phyloP scores from a whole-genome alignment of 208 protist genomes.

The Leishmania tropica region DNA sequence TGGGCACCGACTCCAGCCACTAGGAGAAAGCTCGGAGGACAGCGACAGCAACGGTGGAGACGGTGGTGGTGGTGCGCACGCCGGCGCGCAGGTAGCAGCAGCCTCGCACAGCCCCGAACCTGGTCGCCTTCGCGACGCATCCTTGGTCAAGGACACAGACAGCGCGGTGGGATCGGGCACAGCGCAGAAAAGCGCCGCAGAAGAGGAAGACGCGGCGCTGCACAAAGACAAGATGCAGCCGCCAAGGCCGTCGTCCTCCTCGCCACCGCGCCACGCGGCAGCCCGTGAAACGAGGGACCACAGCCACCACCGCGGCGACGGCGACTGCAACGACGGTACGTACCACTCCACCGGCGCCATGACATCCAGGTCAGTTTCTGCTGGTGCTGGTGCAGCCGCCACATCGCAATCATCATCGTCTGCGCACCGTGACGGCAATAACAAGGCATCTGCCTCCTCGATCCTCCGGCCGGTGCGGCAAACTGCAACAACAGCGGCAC shows the following conservation, averaged over 20 bases:
- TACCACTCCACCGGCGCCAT: not conserved
- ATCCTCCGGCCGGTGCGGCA: conserved; percentile 8
- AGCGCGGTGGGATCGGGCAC: not conserved
- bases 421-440: not conserved
- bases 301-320: not conserved
- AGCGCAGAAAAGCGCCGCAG: not conserved
- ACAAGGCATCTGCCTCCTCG: not conserved
- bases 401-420: conserved; percentile 4
- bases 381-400: not conserved
- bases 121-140: not conserved
- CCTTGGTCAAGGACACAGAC: not conserved
- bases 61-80: not conserved
- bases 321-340: not conserved
- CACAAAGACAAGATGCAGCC: not conserved
- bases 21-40: conserved; percentile 30
- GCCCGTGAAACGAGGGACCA: not conserved
- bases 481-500: conserved; percentile 10
- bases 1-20: conserved; percentile 3
- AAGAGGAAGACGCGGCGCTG: not conserved
- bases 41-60: conserved; percentile 1
- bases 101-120: not conserved
- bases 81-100: not conserved
- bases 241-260: not conserved
- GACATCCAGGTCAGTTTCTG: not conserved
- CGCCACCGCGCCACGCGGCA: not conserved